phyloP scores from a whole-genome alignment of 1,284 basidiomycete species.

The Cerrena zonata region DNA sequence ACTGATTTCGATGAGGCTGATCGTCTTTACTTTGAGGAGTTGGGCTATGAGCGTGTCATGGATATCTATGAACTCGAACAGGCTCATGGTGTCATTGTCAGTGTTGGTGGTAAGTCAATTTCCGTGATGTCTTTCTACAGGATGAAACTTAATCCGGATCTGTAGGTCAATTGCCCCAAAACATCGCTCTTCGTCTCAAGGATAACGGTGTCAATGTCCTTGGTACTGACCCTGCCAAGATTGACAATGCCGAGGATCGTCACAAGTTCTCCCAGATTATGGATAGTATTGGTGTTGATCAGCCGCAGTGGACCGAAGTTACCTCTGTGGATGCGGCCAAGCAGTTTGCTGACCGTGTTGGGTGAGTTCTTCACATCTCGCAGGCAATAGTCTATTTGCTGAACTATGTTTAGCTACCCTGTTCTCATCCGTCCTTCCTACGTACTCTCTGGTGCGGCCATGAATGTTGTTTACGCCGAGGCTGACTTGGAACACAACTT shows the following conservation, averaged over 20 bases:
- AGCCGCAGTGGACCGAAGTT: conserved; percentile 94
- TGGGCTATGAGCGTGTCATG: conserved; percentile 97
- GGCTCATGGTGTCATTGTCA: conserved; percentile 90
- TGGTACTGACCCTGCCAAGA: conserved; percentile 91
- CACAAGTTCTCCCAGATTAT: conserved; percentile 98
- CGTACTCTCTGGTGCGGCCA: conserved; percentile 96
- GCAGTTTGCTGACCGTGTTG: conserved; percentile 82
- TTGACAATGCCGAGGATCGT: conserved; percentile 96
- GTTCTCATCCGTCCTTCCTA: conserved; percentile 95
- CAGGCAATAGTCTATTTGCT: background rate
- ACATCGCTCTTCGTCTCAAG: conserved; percentile 95
- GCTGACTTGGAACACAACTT: conserved; percentile 85
- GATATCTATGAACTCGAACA: conserved; percentile 98
- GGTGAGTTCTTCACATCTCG: conserved; percentile 37
- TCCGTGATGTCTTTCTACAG: background rate
- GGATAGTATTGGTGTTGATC: conserved; percentile 92
- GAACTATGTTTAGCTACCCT: conserved; percentile 62
- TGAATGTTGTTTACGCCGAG: conserved; percentile 98
- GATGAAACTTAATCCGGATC: conserved; percentile 4
- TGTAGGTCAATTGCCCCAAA: conserved; percentile 89
- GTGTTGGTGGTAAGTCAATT: conserved; percentile 76
- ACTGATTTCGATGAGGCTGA: conserved; percentile 99
- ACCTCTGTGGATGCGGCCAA: conserved; percentile 87
- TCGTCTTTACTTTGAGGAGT: conserved; percentile 96
- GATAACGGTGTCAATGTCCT: conserved; percentile 87